Percentiles rank a stretch among this genome's conserved stretches.
Conservation (phyloP, 148 eudicot species). For the Camellia granthamiana region DNA sequence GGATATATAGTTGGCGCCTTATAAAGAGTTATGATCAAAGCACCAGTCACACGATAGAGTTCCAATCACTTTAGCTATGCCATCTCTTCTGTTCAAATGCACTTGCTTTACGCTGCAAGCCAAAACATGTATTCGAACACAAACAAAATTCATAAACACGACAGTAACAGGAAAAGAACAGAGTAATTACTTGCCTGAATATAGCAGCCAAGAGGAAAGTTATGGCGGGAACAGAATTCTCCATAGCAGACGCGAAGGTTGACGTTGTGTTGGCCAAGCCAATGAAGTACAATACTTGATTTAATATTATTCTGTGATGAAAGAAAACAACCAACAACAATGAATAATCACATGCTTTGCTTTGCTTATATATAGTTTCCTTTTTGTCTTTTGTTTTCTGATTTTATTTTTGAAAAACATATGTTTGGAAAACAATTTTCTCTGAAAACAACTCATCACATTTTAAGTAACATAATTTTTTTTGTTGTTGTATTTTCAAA, state of each 20-base stretch:
- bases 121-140: too few relatives aligned
- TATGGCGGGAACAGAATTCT: slow-evolving; percentile 66
- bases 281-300: slow-evolving; percentile 58
- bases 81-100: slow-evolving; percentile 47
- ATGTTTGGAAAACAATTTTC: too few relatives aligned
- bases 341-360: too few relatives aligned
- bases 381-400: too few relatives aligned
- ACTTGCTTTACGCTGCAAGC: slow-evolving; percentile 52
- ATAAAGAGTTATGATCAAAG: slow-evolving; percentile 47
- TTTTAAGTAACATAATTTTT: too few relatives aligned
- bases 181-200: slow-evolving; percentile 32
- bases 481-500: too few relatives aligned
- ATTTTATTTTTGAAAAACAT: too few relatives aligned
- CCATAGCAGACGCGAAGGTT: slow-evolving; percentile 58
- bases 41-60: slow-evolving; percentile 47
- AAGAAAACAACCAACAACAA: too few relatives aligned
- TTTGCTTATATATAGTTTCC: too few relatives aligned
- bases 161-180: neutral
- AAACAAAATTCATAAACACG: neutral
- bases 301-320: slow-evolving; percentile 3
- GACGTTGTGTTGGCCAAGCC: slow-evolving; percentile 66
- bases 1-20: slow-evolving; percentile 56
- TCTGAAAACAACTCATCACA: too few relatives aligned
- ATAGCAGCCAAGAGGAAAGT: slow-evolving; percentile 62
- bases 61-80: slow-evolving; percentile 46